Evolutionary conservation across 164 flowering plant species (phyloP).

Genomic region (Buxus sempervirens): DNA sequence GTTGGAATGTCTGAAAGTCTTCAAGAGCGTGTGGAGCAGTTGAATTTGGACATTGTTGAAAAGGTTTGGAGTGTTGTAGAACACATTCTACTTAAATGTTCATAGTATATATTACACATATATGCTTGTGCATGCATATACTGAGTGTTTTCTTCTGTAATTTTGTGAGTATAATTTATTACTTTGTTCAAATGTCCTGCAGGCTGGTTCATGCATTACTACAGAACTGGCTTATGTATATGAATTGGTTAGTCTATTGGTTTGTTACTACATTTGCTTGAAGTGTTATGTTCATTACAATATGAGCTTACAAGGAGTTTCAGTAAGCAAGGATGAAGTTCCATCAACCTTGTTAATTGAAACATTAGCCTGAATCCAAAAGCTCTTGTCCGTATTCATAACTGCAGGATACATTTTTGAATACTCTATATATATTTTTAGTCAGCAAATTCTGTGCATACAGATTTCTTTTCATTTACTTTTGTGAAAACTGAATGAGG

Average conservation of each 20-base stretch:
- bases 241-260: constrained; percentile 70
- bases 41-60: constrained; percentile 60
- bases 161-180: not conserved
- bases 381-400: too few relatives aligned
- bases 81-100: not conserved
- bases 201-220: constrained; percentile 71
- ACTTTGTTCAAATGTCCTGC: constrained; percentile 16
- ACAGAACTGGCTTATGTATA: constrained; percentile 83
- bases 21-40: constrained; percentile 41
- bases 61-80: constrained; percentile 43
- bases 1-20: constrained; percentile 76
- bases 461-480: too few relatives aligned
- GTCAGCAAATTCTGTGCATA: too few relatives aligned
- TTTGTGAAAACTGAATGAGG: too few relatives aligned
- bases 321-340: not conserved
- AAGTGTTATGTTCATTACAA: not conserved
- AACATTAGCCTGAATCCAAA: too few relatives aligned
- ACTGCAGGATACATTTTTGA: too few relatives aligned
- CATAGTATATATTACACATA: not conserved
- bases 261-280: not conserved
- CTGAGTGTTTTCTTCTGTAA: not conserved
- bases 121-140: too few relatives aligned
- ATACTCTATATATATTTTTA: too few relatives aligned
- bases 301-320: not conserved
- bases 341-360: too few relatives aligned